Base-by-base conservation (phyloP, 305 asterid genomes). In the Fraxinus baroniana region DNA sequence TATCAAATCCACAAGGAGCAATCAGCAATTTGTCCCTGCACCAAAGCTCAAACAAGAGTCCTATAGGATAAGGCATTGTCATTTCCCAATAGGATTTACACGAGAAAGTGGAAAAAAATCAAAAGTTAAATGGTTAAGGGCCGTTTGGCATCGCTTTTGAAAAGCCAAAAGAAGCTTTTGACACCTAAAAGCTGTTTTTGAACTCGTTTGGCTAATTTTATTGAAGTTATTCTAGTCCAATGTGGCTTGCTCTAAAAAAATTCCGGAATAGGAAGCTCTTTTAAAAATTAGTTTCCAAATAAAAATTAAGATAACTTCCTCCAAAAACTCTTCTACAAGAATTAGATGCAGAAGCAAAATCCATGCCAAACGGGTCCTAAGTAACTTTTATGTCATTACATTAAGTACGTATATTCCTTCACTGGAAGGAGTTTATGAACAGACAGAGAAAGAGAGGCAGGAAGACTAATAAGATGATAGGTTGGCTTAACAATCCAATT, bases 1-100 rank as follows among this genome's bases (percentile, higher is more conserved):
- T 88, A 83, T 94, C 97, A 77, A 86, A 83, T 52, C 95, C 97
- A 85, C n/a, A 74, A 87, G 98, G 97, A 86, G 94, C 89, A 90
- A 88, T 84, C 82, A 82, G 81, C 86, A 94, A 62, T 86, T 94
- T 94, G 83, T 90, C 93, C 92, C 97, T 93, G 80, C 77, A 92
- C 81, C 37, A 80, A 84, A 37, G 82, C 66, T 71, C 78, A 41
- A 82, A 76, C 74, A 75, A 79, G 75, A 64, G 85, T 71, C 83
- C 18, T 79, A 76, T 20, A 36, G 44, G 74, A 77, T 74, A 62
- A 76, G 78, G 80, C 79, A 75, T 44, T 52, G 78, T 24, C 49
- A 82, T 76, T 79, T 55, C 30, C 39, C 37, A 18, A 36, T 37
- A 37, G 84, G 73, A 33, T 15, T 15, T 32, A 71, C 26, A 44